Percentiles rank a stretch among this genome's conserved stretches.
phyloP scores from a whole-genome alignment of 176 grass and related monocot species.

The Alloteropsis semialata region DNA sequence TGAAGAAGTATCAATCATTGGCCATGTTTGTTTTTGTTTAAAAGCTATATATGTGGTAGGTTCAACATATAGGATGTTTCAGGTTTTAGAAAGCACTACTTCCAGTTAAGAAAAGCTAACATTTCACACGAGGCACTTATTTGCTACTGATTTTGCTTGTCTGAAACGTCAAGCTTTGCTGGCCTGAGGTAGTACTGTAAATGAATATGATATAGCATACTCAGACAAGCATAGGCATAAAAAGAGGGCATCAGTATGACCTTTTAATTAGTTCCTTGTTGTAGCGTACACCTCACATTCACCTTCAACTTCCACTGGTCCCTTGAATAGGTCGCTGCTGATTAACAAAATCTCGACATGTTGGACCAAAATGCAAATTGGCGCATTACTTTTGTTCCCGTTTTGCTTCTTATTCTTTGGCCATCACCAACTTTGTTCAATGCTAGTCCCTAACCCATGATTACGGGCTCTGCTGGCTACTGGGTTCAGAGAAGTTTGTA shows the following conservation, averaged over 20 bases:
- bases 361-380: not conserved
- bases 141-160: not conserved
- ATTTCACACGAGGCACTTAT: not conserved
- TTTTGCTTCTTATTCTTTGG: too few species aligned
- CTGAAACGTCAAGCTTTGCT: not conserved
- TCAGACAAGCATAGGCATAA: not conserved
- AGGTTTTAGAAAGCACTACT: not conserved
- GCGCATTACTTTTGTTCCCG: too few species aligned
- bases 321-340: not conserved
- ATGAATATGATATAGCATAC: not conserved
- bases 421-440: too few species aligned
- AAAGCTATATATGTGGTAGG: not conserved
- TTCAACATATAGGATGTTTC: not conserved
- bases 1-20: not conserved
- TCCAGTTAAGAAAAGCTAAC: not conserved
- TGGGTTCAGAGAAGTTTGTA: too few species aligned
- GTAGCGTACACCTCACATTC: not conserved
- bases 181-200: not conserved
- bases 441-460: too few species aligned
- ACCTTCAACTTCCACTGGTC: not conserved
- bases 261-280: not conserved
- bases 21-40: not conserved
- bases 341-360: not conserved
- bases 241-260: not conserved
- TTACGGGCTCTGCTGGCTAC: too few species aligned